Conservation (phyloP, 2,329 filamentous ascomycete genomes). For the Xylariaceae sp. region DNA sequence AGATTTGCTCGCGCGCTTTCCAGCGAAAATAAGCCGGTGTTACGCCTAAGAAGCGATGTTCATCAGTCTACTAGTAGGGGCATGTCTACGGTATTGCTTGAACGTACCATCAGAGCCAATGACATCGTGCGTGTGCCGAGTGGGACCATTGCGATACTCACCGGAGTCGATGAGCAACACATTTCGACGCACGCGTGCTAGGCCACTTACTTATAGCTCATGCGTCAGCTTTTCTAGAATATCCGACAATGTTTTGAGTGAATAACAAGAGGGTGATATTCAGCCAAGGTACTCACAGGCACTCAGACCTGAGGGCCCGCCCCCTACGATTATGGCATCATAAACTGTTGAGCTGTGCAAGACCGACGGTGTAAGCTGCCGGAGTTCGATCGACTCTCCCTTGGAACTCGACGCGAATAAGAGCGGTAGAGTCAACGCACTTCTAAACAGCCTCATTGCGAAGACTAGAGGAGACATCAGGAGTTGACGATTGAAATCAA, state of each 20-base stretch:
- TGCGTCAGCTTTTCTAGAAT: neutral
- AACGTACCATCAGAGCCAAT: constrained; percentile 53
- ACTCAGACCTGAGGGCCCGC: constrained; percentile 15
- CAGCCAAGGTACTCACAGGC: constrained; percentile 8
- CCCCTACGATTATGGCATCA: constrained; percentile 16
- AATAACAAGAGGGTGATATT: no score
- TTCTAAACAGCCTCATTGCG: constrained; percentile 16
- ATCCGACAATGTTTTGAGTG: neutral
- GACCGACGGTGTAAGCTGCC: no score
- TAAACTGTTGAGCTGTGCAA: constrained; percentile 5
- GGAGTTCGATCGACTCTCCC: neutral
- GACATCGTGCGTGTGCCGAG: constrained; percentile 59
- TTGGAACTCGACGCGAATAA: constrained; percentile 8
- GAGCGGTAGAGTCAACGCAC: constrained; percentile 9
- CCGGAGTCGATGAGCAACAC: constrained; percentile 56
- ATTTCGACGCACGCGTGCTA: constrained; percentile 55
- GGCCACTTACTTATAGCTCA: constrained; percentile 43
- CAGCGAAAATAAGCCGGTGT: constrained; percentile 52
- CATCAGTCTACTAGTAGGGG: neutral
- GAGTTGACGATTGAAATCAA: neutral
- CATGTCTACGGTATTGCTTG: neutral
- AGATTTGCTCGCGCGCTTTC: constrained; percentile 49
- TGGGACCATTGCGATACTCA: constrained; percentile 53
- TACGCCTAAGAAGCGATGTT: constrained; percentile 38
- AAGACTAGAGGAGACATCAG: neutral